Base-by-base conservation (phyloP, 768 basidiomycete genomes). In the Pulveroboletus frians region DNA sequence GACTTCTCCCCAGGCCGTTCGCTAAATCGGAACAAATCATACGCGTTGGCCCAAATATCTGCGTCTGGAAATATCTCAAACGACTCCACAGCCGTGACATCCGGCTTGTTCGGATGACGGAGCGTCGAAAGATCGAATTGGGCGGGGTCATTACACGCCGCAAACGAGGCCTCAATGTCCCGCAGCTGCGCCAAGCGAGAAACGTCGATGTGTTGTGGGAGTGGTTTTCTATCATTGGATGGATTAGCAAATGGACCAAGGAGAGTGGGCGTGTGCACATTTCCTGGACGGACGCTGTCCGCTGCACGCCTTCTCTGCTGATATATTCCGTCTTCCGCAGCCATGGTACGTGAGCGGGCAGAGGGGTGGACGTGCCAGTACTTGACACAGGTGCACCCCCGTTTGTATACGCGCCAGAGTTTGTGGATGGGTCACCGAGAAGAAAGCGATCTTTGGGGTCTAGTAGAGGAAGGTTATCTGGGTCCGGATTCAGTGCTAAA, bases 291-390 rank as follows among this genome's bases (percentile, higher is more conserved):
- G 60, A 66, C 21, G 55, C 70, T 49, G 52, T 66, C 61, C 64
- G 81, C 64, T 54, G 75, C 58, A 47, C 76, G 66, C 70, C 81
- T 71, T 78, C 76, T 56, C 86, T 70, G 50, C 81, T 85, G 47
- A 94, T 78, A 60, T 96, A 94, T 60, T 93, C 92, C 0, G 93
- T 95, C 65, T 88, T 92, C 45, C 94, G 78, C 45, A 97, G 73
- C 94, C 94, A 97, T 1, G 90, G 77, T 10, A 96, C 93, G 49
- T 91, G 77, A 7, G 71, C 76, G 9, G 78, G 71, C 18, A 66
- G 58, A 40, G 81, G 76, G 42, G 77, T 71, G 15, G 76, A 69
- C 13, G 72, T 57, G 20, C 72, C 71, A 17, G 74, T 70, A 27
- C 60, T 63, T 5, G 69, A 61, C 11, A 64, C 61, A 2, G 69